Percentiles rank a stretch among this genome's conserved stretches.
These are phyloP conservation scores for Coemansia sp. DNA, from an alignment of 192 early-diverging fungal species.

Conservation along the genomic window DNA sequence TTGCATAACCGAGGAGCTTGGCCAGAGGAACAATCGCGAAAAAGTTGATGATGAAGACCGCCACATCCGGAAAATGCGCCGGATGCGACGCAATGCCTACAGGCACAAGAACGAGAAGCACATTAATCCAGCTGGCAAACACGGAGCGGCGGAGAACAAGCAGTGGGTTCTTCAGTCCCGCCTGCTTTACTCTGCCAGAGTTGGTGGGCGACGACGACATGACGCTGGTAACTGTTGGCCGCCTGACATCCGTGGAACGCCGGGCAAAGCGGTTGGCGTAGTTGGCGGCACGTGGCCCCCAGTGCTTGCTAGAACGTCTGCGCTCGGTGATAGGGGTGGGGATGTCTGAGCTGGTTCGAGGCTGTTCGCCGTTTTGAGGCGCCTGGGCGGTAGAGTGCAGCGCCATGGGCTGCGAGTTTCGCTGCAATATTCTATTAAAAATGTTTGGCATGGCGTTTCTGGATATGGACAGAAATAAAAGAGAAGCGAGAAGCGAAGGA, in stretches of 20 bases:
- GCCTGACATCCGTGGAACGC: conserved; percentile 23
- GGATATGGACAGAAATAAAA: too few relatives aligned
- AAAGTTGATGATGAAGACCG: conserved; percentile 84
- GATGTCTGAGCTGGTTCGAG: neutral
- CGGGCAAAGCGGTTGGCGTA: conserved; percentile 43
- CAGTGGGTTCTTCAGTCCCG: conserved; percentile 44
- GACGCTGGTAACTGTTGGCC: conserved; percentile 3
- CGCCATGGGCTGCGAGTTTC: conserved; percentile 4
- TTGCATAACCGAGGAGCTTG: conserved; percentile 73
- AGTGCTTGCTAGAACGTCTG: conserved; percentile 30
- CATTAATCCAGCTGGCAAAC: conserved; percentile 65
- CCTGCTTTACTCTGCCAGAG: conserved; percentile 17
- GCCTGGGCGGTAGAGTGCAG: conserved; percentile 14
- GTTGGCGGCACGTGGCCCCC: conserved; percentile 42
- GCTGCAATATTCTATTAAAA: conserved; percentile 32
- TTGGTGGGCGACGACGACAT: neutral
- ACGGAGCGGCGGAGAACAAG: conserved; percentile 56
- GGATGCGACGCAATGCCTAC: conserved; percentile 68
- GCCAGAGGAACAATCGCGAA: conserved; percentile 90
- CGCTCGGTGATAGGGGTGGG: neutral
- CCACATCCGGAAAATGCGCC: conserved; percentile 64
- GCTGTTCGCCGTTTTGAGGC: neutral
- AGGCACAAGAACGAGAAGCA: conserved; percentile 74
- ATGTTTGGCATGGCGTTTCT: conserved; percentile 48
- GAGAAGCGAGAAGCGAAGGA: neutral